Percentiles rank a stretch among this genome's conserved stretches.
phyloP scores from a whole-genome alignment of 1,284 basidiomycete species.

The Cryptococcus sp. region DNA sequence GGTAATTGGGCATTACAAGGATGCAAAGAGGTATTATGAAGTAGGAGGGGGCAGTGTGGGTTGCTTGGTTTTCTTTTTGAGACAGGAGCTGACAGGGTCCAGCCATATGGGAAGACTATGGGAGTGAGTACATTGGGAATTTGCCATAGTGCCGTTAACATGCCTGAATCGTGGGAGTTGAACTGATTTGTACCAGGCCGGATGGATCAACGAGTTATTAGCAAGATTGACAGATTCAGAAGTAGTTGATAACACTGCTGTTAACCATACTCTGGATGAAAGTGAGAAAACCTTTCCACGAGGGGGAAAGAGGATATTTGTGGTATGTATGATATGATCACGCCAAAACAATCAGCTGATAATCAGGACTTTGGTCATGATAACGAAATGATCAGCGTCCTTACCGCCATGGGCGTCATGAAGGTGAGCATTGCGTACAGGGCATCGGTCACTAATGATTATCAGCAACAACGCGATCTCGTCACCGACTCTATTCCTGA shows the following conservation, averaged over 20 bases:
- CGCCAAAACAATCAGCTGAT: conserved; percentile 47
- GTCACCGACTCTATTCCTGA: conserved; percentile 14
- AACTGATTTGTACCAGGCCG: conserved; percentile 50
- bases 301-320: conserved; percentile 37
- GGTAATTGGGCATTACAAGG: conserved; percentile 63
- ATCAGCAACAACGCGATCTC: conserved; percentile 23
- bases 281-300: conserved; percentile 64
- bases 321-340: conserved; percentile 21
- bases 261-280: conserved; percentile 69
- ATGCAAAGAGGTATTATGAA: conserved; percentile 71
- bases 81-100: not conserved
- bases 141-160: not conserved
- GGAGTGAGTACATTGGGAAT: conserved; percentile 8
- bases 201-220: conserved; percentile 76
- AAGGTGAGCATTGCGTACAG: conserved; percentile 25
- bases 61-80: conserved; percentile 1
- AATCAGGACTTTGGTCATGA: conserved; percentile 74
- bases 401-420: conserved; percentile 68
- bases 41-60: conserved; percentile 58
- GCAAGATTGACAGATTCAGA: conserved; percentile 64
- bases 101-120: conserved; percentile 32
- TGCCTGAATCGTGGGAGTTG: not conserved
- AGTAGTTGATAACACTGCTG: conserved; percentile 66
- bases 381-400: conserved; percentile 71
- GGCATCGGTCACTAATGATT: not conserved